These are phyloP conservation scores for Candida rishiriensis DNA, from an alignment of 805 yeast species.

Conservation along the genomic window DNA sequence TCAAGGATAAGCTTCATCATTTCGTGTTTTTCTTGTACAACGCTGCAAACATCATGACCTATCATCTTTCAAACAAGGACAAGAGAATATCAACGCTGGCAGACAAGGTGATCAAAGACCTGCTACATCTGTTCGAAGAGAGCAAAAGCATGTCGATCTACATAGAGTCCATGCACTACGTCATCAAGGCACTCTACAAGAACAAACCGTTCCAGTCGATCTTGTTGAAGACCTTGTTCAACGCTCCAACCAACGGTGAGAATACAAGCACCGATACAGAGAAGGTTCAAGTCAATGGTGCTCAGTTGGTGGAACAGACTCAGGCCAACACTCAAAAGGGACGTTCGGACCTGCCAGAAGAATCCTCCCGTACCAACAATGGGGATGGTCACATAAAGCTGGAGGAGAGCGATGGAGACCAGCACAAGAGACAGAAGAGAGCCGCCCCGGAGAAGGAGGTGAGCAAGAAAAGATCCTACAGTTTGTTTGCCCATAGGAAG, in stretches of 20 bases:
- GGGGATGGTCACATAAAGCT: neutral
- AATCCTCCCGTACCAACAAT: neutral
- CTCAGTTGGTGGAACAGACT: neutral
- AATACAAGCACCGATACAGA: neutral
- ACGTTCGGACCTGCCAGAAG: neutral
- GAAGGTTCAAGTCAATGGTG: neutral
- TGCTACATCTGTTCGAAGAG: slow-evolving; percentile 15
- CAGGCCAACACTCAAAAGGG: neutral
- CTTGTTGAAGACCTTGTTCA: slow-evolving; percentile 4
- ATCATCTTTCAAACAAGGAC: slow-evolving; percentile 42
- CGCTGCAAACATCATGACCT: slow-evolving; percentile 61
- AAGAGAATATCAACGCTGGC: slow-evolving; percentile 35
- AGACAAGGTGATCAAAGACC: slow-evolving; percentile 26
- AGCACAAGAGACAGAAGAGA: neutral
- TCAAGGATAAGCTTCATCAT: slow-evolving; percentile 33
- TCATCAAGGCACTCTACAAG: slow-evolving; percentile 7
- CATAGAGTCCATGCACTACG: slow-evolving; percentile 8
- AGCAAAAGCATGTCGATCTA: slow-evolving; percentile 2
- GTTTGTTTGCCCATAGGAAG: neutral
- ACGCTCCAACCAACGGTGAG: neutral
- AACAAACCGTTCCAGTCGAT: slow-evolving; percentile 14
- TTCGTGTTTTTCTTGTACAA: slow-evolving; percentile 21
- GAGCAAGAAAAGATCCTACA: neutral
- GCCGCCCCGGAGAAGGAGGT: neutral
- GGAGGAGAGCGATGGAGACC: too few species aligned